phyloP scores from a whole-genome alignment of 306 rosid genomes.

The Begonia peltatifolia region DNA sequence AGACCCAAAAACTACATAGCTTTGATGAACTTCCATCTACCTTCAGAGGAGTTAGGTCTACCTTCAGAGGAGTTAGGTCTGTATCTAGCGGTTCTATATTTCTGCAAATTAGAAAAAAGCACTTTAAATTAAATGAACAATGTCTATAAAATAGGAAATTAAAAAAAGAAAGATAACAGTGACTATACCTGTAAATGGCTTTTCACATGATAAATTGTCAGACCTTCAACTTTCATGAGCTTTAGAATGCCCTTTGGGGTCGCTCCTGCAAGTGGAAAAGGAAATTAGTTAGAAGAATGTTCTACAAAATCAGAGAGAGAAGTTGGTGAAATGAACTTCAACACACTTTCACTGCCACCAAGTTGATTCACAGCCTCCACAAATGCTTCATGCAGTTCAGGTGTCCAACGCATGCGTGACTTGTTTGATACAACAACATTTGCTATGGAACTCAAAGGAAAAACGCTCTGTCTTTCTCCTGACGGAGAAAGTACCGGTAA shows the following conservation, averaged over 20 bases:
- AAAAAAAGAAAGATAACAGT: slow-evolving; percentile 6
- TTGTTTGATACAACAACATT: slow-evolving; percentile 51
- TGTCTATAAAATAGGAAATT: slow-evolving; percentile 4
- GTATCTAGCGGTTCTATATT: slow-evolving; percentile 98
- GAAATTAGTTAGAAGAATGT: slow-evolving; percentile 11
- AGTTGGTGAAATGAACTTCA: slow-evolving; percentile 10
- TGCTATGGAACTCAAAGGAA: slow-evolving; percentile 40
- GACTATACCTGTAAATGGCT: slow-evolving; percentile 83
- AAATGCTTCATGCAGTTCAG: slow-evolving; percentile 96
- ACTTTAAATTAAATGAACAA: slow-evolving; percentile 12
- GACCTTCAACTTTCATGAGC: slow-evolving; percentile 87
- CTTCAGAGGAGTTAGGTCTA: slow-evolving; percentile 91
- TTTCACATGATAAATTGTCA: slow-evolving; percentile 98
- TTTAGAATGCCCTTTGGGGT: slow-evolving; percentile 97
- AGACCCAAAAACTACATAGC: neutral
- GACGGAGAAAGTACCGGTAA: slow-evolving; percentile 33
- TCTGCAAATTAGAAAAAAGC: slow-evolving; percentile 53
- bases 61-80: slow-evolving; percentile 93
- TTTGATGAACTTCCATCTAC: slow-evolving; percentile 30
- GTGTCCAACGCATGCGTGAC: slow-evolving; percentile 99
- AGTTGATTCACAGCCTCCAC: slow-evolving; percentile 95
- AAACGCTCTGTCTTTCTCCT: slow-evolving; percentile 36
- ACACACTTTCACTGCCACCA: slow-evolving; percentile 98
- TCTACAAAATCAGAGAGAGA: slow-evolving; percentile 11
- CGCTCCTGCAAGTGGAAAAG: slow-evolving; percentile 49